Evolutionary conservation across 768 basidiomycete genomes (phyloP), one percentile per base, ranked within the genome.

Genomic region (Leccinum disarticulatum): DNA sequence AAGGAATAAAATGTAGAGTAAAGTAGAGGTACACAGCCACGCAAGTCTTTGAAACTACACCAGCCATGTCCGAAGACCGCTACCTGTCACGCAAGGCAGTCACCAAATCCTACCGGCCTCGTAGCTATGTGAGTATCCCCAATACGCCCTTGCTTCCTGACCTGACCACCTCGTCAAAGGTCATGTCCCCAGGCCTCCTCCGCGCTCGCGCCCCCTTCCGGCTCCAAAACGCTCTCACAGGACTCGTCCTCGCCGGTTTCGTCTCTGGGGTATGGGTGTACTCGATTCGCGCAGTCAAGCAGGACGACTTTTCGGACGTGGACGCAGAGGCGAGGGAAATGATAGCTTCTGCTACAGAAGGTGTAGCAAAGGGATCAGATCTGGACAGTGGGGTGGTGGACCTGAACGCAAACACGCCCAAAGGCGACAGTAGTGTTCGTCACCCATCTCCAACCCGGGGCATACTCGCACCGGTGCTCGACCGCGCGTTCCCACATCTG

Each of bases 281-380:
- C 76, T 95, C 94, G 17, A 96, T 98, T 69, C 84, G 86, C 31
- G 95, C 94, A 30, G 95, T 98, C 57, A 93, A 90, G 69, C 95
- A 98, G 69, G 95, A 97, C 70, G 86, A 90, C 43, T 97, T 96
- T 70, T 86, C 89, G 64, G 92, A 93, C 70, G 80, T 92, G 46
- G 91, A 92, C 66, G 88, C 90, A 62, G 89, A 91, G 69, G 91
- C 86, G 30, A 77, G 76, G 61, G 82, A 82, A 46, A 79, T 88
- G 66, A 81, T 77, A 33, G 72, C 38, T 25, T 25, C 25, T 41
- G 38, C 38, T n/a, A 7, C 17, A 41, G 38, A 41, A 41, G 38
- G 7, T 41, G 17, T 41, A 8, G 7, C 38, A 7, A 41, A 41
- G 38, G 38, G 38, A 17, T 41, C 38, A 9, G 17, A 41, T 41